phyloP scores from a whole-genome alignment of 2,329 filamentous ascomycete species.

The Sodiomyces alkalinus region DNA sequence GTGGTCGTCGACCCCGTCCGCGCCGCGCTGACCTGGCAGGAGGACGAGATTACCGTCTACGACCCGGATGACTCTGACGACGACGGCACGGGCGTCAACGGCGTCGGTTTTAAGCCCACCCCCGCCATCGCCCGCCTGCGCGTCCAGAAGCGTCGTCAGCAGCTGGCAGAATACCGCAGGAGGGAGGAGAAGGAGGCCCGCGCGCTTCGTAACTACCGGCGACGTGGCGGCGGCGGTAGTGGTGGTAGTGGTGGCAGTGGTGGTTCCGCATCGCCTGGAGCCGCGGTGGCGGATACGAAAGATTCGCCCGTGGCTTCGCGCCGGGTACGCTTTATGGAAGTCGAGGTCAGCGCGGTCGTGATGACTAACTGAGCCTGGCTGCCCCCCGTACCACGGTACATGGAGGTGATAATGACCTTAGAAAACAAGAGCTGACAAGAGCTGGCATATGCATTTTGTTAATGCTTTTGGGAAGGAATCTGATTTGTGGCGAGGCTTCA shows the following conservation, averaged over 20 bases:
- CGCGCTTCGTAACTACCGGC: constrained; percentile 35
- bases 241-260: too few relatives aligned
- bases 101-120: constrained; percentile 51
- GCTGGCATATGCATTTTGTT: too few relatives aligned
- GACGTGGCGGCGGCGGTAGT: constrained; percentile 23
- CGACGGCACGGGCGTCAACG: constrained; percentile 52
- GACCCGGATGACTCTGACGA: constrained; percentile 50
- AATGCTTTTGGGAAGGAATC: too few relatives aligned
- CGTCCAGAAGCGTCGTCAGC: constrained; percentile 39
- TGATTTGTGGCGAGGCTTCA: too few relatives aligned
- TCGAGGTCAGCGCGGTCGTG: constrained; percentile 13
- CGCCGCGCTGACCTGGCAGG: constrained; percentile 49
- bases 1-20: constrained; percentile 35
- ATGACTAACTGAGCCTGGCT: constrained; percentile 3
- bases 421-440: too few relatives aligned
- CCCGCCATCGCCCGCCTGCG: constrained; percentile 43
- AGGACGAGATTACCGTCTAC: constrained; percentile 53
- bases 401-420: too few relatives aligned
- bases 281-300: constrained; percentile 6
- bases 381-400: too few relatives aligned
- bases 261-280: too few relatives aligned
- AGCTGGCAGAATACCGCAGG: constrained; percentile 46
- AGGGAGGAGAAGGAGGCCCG: constrained; percentile 46
- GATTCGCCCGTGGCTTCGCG: constrained; percentile 11
- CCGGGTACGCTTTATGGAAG: constrained; percentile 25